Conservation (phyloP, 2,329 filamentous ascomycete genomes). For the Cladosporium velox region DNA sequence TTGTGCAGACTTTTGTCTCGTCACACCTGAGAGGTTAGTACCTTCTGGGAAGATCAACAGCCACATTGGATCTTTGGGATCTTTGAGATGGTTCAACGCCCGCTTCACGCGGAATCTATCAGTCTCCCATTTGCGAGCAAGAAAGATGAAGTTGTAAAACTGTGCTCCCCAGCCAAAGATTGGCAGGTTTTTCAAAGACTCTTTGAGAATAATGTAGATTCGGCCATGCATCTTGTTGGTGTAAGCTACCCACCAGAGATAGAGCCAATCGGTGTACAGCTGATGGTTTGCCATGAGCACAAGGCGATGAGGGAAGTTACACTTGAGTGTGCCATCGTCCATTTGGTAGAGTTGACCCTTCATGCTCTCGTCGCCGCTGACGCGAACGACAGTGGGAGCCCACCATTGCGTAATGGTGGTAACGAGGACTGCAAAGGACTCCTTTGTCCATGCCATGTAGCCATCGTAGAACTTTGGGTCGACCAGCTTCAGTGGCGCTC, state of each 20-base stretch:
- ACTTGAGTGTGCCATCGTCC: conserved; percentile 71
- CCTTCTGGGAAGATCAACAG: conserved; percentile 85
- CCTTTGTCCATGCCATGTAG: conserved; percentile 85
- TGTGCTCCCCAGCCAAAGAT: conserved; percentile 79
- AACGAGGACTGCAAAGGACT: conserved; percentile 75
- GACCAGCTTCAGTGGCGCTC: conserved; percentile 72
- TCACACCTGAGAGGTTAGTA: conserved; percentile 75
- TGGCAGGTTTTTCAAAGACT: conserved; percentile 79
- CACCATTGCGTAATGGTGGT: conserved; percentile 83
- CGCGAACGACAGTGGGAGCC: conserved; percentile 78
- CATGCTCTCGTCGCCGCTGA: conserved; percentile 81
- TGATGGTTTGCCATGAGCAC: conserved; percentile 88
- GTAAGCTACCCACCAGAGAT: conserved; percentile 93
- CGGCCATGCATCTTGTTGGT: conserved; percentile 81
- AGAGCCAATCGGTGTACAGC: conserved; percentile 89
- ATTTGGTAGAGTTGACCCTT: conserved; percentile 71
- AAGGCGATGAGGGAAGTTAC: conserved; percentile 77
- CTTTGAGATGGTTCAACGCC: conserved; percentile 70
- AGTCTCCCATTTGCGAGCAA: conserved; percentile 83
- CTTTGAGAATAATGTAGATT: conserved; percentile 87
- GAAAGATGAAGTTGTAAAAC: conserved; percentile 88
- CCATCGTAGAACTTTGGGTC: conserved; percentile 78
- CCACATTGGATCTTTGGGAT: conserved; percentile 80
- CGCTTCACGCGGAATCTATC: conserved; percentile 76
- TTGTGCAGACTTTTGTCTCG: conserved; percentile 66